These are phyloP conservation scores for Elsinoe fawcettii DNA, from an alignment of 2,329 filamentous ascomycete genomes.

Conservation along the genomic window DNA sequence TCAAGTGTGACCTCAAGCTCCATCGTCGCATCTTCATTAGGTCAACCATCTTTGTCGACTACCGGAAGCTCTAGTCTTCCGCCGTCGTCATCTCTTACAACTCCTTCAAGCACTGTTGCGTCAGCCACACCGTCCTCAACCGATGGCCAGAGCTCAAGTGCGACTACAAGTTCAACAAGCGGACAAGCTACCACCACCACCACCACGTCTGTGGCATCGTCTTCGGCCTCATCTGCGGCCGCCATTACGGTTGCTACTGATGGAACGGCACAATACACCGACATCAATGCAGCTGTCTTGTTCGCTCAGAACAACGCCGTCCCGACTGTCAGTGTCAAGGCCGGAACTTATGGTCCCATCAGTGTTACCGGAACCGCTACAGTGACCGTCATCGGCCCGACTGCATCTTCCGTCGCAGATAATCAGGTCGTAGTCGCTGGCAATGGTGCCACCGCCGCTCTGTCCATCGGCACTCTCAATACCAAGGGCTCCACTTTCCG, in stretches of 20 bases:
- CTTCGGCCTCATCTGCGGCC: conserved; percentile 18
- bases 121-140: neutral
- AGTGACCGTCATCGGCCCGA: conserved; percentile 36
- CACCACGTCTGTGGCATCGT: conserved; percentile 1
- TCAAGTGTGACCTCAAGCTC: conserved; percentile 16
- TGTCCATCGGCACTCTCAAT: conserved; percentile 28
- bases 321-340: conserved; percentile 38
- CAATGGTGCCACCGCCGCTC: conserved; percentile 19
- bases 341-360: conserved; percentile 39
- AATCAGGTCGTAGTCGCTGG: conserved; percentile 33
- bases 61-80: conserved; percentile 8
- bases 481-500: conserved; percentile 30
- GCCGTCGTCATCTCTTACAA: neutral
- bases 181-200: neutral
- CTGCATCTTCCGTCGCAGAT: conserved; percentile 20
- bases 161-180: neutral
- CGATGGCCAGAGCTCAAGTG: neutral
- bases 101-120: neutral
- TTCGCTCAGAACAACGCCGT: conserved; percentile 37
- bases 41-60: neutral
- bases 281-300: conserved; percentile 30
- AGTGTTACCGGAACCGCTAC: conserved; percentile 34
- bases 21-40: conserved; percentile 17
- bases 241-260: conserved; percentile 41
- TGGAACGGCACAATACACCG: conserved; percentile 32